Percentiles rank a stretch among this genome's conserved stretches.
Evolutionary conservation across 2,329 filamentous ascomycete genomes (phyloP).

Genomic region (Pyricularia sp.): DNA sequence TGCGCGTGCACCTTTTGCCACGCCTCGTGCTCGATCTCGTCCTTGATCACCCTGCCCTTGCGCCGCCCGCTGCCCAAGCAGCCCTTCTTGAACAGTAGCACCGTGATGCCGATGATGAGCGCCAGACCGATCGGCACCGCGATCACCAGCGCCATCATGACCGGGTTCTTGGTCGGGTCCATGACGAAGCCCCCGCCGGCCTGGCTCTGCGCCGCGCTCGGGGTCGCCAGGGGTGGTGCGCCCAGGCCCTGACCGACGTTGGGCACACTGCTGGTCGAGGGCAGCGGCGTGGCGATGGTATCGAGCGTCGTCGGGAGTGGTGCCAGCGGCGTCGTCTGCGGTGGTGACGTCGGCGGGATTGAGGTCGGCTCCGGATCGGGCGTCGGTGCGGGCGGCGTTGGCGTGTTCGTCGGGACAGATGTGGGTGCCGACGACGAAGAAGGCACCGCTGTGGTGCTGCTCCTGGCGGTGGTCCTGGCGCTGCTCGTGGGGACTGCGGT

Average conservation of each 20-base stretch:
- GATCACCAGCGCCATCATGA: slow-evolving; percentile 6
- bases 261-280: background rate
- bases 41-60: slow-evolving; percentile 3
- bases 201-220: background rate
- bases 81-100: slow-evolving; percentile 4
- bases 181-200: background rate
- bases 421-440: background rate
- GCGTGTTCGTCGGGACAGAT: background rate
- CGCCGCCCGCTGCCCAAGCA: slow-evolving; percentile 3
- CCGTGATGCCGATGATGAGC: slow-evolving; percentile 1
- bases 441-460: background rate
- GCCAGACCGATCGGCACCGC: background rate
- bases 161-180: slow-evolving; percentile 5
- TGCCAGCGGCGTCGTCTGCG: background rate
- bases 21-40: slow-evolving; percentile 7
- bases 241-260: background rate
- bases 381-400: background rate
- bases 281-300: background rate
- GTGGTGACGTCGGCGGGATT: background rate
- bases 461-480: background rate
- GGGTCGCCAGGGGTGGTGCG: too few relatives aligned
- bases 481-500: background rate
- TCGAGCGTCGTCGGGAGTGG: slow-evolving; percentile 1
- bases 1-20: slow-evolving; percentile 7
- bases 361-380: background rate